Base-by-base conservation (phyloP, 2,329 filamentous ascomycete genomes). In the Albophoma yamanashiensis region DNA sequence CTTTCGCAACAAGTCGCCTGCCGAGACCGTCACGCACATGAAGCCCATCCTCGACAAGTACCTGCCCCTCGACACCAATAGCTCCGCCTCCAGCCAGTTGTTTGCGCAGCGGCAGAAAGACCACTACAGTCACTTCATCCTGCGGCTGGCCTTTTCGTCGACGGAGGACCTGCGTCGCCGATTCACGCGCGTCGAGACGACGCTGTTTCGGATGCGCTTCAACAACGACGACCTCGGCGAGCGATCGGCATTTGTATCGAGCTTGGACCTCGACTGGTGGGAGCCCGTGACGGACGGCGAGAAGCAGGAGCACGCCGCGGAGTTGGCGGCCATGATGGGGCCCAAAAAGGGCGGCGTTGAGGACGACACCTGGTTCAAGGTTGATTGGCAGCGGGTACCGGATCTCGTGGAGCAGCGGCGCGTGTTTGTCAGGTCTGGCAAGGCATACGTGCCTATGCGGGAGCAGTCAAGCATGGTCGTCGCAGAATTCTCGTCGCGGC, bases 121-220 rank as follows among this genome's bases (percentile, higher is more conserved):
- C 68, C 94, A 99, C 75, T 99, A 97, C 75, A 94, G 90, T 60
- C 94, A 99, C 74, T 99, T 97, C 72, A 99, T 97, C 63, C 83
- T 99, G 7, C 87, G 94, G 0, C 84, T 99, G 52, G 94, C 94
- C 1, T 99, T 99, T 70, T 87, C 92, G 0, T 86, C 89, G 2
- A 97, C 93, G 0, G 92, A 96, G 70, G 94, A 99, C 68, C 79
- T 97, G 43, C 86, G 94, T 50, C 83, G 89, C 64, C 87, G 94
- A 31, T 99, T 97, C 70, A 83, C 87, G 4, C 85, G 92, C 42
- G 85, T 95, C 4, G 94, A 99, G 75, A 90, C 89, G 0, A 90
- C 89, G 82, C 81, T 99, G 1, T 99, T 99, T 74, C 85, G 88
- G 62, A 77, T 97, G 65, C 82, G 94, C 6, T 88, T 96, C 68